Evolutionary conservation across 768 basidiomycete species (phyloP).

Genomic region (Termitomyces sp.): DNA sequence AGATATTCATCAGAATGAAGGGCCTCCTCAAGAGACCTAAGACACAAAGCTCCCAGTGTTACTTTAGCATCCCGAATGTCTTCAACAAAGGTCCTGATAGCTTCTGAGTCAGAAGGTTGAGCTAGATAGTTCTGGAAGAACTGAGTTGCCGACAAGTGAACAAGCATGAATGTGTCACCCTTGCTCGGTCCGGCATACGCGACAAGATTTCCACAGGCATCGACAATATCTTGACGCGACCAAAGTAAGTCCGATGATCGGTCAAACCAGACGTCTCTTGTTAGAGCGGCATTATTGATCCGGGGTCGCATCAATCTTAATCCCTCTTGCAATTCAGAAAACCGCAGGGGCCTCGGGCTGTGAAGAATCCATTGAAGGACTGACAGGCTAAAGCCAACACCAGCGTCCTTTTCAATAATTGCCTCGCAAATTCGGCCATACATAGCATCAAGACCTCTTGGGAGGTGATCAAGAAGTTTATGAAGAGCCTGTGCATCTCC

Average conservation of each 20-base stretch:
- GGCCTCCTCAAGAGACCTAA: not conserved
- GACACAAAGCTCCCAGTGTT: not conserved
- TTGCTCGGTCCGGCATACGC: not conserved
- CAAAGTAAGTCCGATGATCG: conserved; percentile 2
- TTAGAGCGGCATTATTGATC: not conserved
- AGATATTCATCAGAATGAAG: not conserved
- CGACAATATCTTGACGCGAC: conserved; percentile 8
- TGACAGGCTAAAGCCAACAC: not conserved
- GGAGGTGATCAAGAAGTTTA: not conserved
- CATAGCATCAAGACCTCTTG: not conserved
- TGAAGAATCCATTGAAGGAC: conserved; percentile 5
- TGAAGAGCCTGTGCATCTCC: not conserved
- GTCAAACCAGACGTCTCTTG: not conserved
- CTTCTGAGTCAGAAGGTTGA: not conserved
- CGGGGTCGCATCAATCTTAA: conserved; percentile 1
- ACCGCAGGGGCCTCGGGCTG: conserved; percentile 2
- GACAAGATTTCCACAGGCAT: conserved; percentile 7
- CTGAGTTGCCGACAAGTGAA: conserved; percentile 5
- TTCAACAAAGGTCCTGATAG: not conserved
- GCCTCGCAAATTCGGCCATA: not conserved
- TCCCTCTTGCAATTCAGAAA: conserved; percentile 5
- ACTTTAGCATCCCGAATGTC: not conserved
- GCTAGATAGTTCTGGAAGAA: not conserved
- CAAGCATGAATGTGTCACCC: not conserved
- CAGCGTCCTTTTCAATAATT: conserved; percentile 1